Percentiles rank a stretch among this genome's conserved stretches.
Conservation (phyloP, 2,329 filamentous ascomycete species). For the Phialocephala sp. region DNA sequence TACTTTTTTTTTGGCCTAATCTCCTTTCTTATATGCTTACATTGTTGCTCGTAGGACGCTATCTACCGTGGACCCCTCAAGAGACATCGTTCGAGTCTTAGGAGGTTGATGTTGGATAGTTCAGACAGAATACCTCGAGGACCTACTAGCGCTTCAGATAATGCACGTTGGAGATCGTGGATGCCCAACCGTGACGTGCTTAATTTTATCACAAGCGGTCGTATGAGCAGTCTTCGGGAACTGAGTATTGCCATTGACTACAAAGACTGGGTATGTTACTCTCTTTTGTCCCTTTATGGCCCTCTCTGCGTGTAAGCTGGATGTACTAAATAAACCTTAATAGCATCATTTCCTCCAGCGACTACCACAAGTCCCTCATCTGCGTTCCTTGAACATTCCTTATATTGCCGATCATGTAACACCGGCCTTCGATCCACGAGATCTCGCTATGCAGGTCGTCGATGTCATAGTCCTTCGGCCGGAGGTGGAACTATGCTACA, state of each 20-base stretch:
- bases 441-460: slow-evolving; percentile 77
- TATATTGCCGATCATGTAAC: slow-evolving; percentile 67
- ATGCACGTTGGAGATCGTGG: slow-evolving; percentile 69
- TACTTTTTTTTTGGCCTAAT: background rate
- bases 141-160: slow-evolving; percentile 44
- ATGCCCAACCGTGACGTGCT: slow-evolving; percentile 72
- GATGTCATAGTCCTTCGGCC: slow-evolving; percentile 79
- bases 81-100: slow-evolving; percentile 73
- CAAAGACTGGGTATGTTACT: slow-evolving; percentile 73
- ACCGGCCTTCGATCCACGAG: slow-evolving; percentile 63
- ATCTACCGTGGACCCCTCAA: slow-evolving; percentile 75
- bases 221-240: slow-evolving; percentile 74
- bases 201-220: slow-evolving; percentile 75
- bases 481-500: slow-evolving; percentile 77
- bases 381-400: slow-evolving; percentile 74
- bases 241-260: slow-evolving; percentile 75
- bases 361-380: slow-evolving; percentile 71
- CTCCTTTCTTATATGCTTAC: slow-evolving; percentile 17
- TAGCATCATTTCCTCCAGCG: slow-evolving; percentile 81
- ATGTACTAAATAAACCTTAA: slow-evolving; percentile 28
- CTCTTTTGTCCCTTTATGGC: background rate
- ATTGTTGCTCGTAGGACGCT: slow-evolving; percentile 50
- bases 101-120: slow-evolving; percentile 76
- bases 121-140: slow-evolving; percentile 56
- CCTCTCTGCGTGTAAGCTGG: slow-evolving; percentile 17